Evolutionary conservation across 257 asterid genomes (phyloP).

Genomic region (Petunia secreta): DNA sequence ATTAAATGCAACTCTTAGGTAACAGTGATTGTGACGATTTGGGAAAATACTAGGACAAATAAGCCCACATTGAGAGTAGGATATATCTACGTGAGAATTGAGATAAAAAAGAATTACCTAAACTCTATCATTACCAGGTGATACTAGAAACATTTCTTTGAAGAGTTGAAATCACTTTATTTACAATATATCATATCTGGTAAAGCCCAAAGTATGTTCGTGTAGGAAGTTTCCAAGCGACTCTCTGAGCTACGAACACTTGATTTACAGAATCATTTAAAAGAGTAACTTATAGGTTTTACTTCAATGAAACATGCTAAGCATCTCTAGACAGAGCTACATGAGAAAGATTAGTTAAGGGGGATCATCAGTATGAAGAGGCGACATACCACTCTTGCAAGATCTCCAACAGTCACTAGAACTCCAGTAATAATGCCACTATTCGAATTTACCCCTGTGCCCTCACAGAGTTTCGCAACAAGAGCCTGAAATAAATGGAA

Average conservation of each 20-base stretch:
- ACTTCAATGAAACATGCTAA: neutral
- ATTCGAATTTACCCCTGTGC: constrained; percentile 91
- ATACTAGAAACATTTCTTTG: neutral
- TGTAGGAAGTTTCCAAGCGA: neutral
- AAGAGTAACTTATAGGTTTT: neutral
- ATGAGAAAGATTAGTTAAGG: neutral
- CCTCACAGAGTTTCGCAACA: constrained; percentile 83
- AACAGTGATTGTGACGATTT: neutral
- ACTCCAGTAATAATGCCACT: constrained; percentile 97
- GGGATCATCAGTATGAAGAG: constrained; percentile 26
- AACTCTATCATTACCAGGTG: constrained; percentile 5
- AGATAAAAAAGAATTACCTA: neutral
- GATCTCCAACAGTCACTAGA: constrained; percentile 98
- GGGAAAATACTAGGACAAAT: neutral
- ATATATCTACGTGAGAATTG: neutral
- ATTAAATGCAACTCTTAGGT: neutral
- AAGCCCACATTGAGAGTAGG: neutral
- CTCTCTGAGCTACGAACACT: neutral
- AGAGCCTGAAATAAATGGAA: constrained; percentile 73
- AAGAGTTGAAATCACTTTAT: neutral
- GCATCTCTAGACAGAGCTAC: constrained; percentile 10
- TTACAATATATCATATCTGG: constrained; percentile 2
- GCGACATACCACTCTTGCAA: constrained; percentile 93
- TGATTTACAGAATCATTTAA: neutral
- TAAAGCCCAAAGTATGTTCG: neutral